Evolutionary conservation across 805 yeast genomes (phyloP).

Genomic region (Lipomyces orientalis): DNA sequence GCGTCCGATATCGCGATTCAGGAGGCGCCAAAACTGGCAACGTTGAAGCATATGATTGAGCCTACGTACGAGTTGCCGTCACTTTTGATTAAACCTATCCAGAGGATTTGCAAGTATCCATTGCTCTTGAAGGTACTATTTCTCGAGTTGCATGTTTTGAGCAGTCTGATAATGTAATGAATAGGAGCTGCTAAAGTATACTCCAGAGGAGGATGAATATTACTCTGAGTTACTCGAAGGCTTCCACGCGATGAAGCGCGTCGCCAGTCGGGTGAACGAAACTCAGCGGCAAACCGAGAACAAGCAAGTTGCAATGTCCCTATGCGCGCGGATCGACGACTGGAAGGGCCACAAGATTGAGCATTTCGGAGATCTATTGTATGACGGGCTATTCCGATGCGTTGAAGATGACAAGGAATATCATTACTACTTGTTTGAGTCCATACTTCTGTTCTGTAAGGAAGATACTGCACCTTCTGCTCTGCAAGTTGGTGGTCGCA

Average conservation of each 20-base stretch:
- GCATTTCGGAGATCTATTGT: constrained; percentile 83
- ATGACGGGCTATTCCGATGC: constrained; percentile 52
- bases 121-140: constrained; percentile 55
- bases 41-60: constrained; percentile 61
- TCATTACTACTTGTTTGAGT: constrained; percentile 86
- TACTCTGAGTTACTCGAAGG: constrained; percentile 76
- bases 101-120: constrained; percentile 95
- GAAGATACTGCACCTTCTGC: constrained; percentile 49
- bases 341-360: constrained; percentile 88
- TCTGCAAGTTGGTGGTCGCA: background rate
- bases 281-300: constrained; percentile 93
- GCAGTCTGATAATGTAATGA: background rate
- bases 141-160: background rate
- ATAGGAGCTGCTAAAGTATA: constrained; percentile 67
- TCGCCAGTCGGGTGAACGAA: constrained; percentile 88
- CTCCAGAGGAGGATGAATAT: constrained; percentile 58
- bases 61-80: constrained; percentile 90
- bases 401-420: constrained; percentile 83
- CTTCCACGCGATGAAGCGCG: constrained; percentile 73
- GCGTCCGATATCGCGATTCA: constrained; percentile 79
- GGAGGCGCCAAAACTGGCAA: constrained; percentile 61
- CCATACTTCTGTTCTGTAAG: constrained; percentile 65
- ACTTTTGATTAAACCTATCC: constrained; percentile 90
- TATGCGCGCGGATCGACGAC: constrained; percentile 76
- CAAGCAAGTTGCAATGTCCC: constrained; percentile 67